A percentile compares a stretch with the other conserved stretches of the same genome.
Conservation (phyloP, 192 early-diverging fungal species). For the Coemansia nantahalensis region DNA sequence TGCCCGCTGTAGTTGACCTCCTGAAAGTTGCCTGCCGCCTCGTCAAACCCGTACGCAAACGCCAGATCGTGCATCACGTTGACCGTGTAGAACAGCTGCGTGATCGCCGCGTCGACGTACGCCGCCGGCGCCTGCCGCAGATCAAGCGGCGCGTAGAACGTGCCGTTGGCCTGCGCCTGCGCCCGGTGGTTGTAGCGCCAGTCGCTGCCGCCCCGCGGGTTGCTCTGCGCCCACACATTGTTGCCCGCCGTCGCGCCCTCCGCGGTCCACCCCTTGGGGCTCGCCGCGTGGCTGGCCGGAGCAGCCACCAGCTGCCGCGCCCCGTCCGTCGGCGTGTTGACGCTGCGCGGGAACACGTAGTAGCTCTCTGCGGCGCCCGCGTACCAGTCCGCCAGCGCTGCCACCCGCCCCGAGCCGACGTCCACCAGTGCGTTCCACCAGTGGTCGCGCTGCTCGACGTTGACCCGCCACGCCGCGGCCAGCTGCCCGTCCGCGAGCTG, state of each 20-base stretch:
- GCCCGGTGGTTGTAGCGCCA: conserved; percentile 82
- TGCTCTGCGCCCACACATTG: conserved; percentile 95
- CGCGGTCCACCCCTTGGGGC: conserved; percentile 88
- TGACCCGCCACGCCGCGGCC: conserved; percentile 76
- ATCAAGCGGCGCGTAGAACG: conserved; percentile 75
- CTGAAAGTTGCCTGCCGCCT: conserved; percentile 96
- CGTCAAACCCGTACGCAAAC: conserved; percentile 86
- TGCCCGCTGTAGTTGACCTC: conserved; percentile 77
- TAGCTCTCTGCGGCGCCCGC: conserved; percentile 66
- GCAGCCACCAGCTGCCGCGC: conserved; percentile 56
- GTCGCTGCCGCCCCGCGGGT: conserved; percentile 69
- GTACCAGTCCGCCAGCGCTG: conserved; percentile 83
- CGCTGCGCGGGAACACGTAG: conserved; percentile 78
- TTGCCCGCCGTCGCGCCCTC: conserved; percentile 68
- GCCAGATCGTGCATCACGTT: conserved; percentile 91
- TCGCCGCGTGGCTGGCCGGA: conserved; percentile 58
- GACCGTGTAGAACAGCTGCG: conserved; percentile 92
- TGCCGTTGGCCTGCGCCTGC: not conserved
- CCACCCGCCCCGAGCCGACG: conserved; percentile 58
- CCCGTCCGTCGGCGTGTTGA: conserved; percentile 76
- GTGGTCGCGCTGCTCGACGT: conserved; percentile 77
- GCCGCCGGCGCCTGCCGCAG: conserved; percentile 60
- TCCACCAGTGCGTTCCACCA: conserved; percentile 80
- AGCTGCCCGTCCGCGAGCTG: conserved; percentile 60
- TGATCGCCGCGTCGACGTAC: conserved; percentile 79